These are phyloP conservation scores for Neobulgaria alba DNA, from an alignment of 2,329 filamentous ascomycete species.

Conservation along the genomic window DNA sequence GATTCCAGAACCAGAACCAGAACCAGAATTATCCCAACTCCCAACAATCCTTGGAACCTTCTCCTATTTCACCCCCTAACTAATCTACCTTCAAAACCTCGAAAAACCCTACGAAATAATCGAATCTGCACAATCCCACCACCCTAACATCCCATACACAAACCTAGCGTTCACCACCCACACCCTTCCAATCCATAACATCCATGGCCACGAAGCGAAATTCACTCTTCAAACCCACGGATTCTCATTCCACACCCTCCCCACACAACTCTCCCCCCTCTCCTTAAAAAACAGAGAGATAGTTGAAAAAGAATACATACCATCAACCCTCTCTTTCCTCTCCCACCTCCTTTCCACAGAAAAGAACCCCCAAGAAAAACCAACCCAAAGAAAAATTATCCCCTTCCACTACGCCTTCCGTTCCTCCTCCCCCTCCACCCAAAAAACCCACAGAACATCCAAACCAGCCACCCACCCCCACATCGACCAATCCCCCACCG, in stretches of 20 bases:
- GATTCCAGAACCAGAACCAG: no score
- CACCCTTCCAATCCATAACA: neutral
- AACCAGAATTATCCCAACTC: no score
- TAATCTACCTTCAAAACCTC: neutral
- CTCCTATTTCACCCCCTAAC: neutral
- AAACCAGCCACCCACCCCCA: neutral
- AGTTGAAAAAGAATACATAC: neutral
- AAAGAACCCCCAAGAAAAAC: neutral
- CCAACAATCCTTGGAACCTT: neutral
- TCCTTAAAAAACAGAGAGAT: neutral
- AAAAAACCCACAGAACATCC: neutral
- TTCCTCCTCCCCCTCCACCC: neutral
- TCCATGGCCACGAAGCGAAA: neutral
- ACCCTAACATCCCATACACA: neutral
- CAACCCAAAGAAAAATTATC: neutral
- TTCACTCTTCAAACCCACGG: neutral
- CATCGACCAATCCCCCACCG: neutral
- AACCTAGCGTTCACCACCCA: neutral
- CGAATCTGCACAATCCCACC: neutral
- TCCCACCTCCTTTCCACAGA: no score
- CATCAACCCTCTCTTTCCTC: neutral
- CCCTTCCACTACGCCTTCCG: neutral
- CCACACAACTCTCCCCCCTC: neutral
- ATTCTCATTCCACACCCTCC: neutral
- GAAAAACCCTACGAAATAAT: neutral